Conservation (phyloP, 78 protist genomes). For the Speleostelium caveatum region DNA sequence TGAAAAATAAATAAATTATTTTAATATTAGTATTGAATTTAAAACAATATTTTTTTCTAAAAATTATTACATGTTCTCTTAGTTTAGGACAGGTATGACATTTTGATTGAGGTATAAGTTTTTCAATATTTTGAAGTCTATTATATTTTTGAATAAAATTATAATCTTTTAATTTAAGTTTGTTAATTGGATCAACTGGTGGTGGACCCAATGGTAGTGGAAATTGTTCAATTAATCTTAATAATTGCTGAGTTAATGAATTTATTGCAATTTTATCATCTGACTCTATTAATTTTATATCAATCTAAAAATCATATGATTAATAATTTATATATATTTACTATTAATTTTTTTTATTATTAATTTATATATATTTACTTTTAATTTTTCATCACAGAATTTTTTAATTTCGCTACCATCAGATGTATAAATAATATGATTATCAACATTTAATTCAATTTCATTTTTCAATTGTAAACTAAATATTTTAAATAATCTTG, state of each 20-base stretch:
- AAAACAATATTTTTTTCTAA: too few relatives aligned
- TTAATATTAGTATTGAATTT: too few relatives aligned
- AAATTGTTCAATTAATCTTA: slow-evolving; percentile 35
- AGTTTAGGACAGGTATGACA: slow-evolving; percentile 85
- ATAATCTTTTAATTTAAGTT: slow-evolving; percentile 52
- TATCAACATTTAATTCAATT: slow-evolving; percentile 5
- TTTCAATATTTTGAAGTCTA: slow-evolving; percentile 28
- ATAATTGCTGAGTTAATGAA: slow-evolving; percentile 37
- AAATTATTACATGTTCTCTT: slow-evolving; percentile 42
- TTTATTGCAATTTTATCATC: neutral
- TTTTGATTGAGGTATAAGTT: slow-evolving; percentile 60
- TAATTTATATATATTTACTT: neutral
- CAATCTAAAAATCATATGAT: neutral
- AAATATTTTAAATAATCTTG: slow-evolving; percentile 25
- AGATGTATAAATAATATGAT: neutral
- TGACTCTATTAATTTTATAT: slow-evolving; percentile 13
- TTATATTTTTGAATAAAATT: slow-evolving; percentile 30
- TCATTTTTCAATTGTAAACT: slow-evolving; percentile 3
- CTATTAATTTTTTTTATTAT: too few relatives aligned
- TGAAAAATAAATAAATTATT: neutral
- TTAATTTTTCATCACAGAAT: slow-evolving; percentile 52
- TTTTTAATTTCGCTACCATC: slow-evolving; percentile 31
- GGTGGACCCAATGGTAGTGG: slow-evolving; percentile 71
- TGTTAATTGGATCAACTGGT: slow-evolving; percentile 57
- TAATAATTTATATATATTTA: neutral